Base-by-base conservation (phyloP, 1,284 basidiomycete species). In the Ceratorhiza oryzae-sativae region DNA sequence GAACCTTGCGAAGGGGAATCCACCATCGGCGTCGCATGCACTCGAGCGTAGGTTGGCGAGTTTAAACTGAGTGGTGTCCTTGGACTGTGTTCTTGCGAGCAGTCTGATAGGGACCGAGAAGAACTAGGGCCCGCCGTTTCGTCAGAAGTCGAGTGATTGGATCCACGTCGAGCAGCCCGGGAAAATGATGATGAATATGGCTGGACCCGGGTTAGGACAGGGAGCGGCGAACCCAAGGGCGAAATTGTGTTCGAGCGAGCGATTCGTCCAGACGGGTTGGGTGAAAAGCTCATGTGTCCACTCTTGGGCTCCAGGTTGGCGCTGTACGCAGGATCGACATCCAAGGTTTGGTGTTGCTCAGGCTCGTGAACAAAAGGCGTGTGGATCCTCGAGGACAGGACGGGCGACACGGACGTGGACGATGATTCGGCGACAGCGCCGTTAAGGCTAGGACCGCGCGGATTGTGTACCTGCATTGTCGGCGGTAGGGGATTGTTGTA, bases 351-450 rank as follows among this genome's bases (percentile, higher is more conserved):
- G 59, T 71, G 45, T 49, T 45, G 53, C 45, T 36, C 56, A 59
- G 36, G 67, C 55, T 71, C 51, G 53, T 45, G 67, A 59, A 71
- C 67, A 59, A 71, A 59, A 71, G 67, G 53, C 41, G 46, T 48
- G 18, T 45, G 55, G 58, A 20, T 42, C 67, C 55, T 45, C 41
- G 55, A 71, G 55, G 53, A 59, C 51, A 56, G 12, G 20, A 45
- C 30, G 25, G 39, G 36, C 39, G 27, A n/a, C n/a, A n/a, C 27
- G 55, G 53, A n/a, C 51, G 48, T 34, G 18, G 42, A 49, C 53
- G 67, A 71, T 71, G 67, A 71, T 59, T 59, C 67, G 42, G 41
- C 56, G 67, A 71, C 67, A 71, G 67, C 67, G 67, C 56, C 67
- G 67, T 71, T 71, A 71, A 56, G 36, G 67, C 67, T 71, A 71